phyloP scores from a whole-genome alignment of 805 yeast species.

The Candida ficus region DNA sequence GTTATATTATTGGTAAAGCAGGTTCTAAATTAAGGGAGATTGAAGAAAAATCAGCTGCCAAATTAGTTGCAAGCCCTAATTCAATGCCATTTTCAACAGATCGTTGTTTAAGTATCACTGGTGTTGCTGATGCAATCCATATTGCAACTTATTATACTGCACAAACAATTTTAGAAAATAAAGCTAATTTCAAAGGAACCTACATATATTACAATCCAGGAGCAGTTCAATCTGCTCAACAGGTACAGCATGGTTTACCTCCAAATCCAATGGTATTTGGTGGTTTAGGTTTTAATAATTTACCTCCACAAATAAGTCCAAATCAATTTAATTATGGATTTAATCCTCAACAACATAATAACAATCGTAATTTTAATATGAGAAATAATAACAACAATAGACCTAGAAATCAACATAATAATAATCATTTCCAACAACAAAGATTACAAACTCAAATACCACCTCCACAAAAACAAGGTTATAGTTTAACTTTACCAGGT shows the following conservation, averaged over 20 bases:
- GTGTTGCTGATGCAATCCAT: conserved; percentile 84
- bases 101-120: conserved; percentile 61
- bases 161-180: conserved; percentile 59
- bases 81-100: conserved; percentile 75
- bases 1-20: conserved; percentile 73
- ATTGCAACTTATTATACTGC: conserved; percentile 75
- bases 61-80: conserved; percentile 65
- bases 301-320: conserved; percentile 7
- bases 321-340: conserved; percentile 6
- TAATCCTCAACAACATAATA: background rate
- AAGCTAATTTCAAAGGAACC: conserved; percentile 44
- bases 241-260: conserved; percentile 10
- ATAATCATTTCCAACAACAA: conserved; percentile 1
- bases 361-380: background rate
- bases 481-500: conserved; percentile 1
- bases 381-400: conserved; percentile 2
- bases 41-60: conserved; percentile 77
- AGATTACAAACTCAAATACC: background rate
- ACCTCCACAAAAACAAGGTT: background rate
- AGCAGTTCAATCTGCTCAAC: conserved; percentile 3
- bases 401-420: background rate
- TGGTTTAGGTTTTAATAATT: conserved; percentile 7
- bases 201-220: conserved; percentile 54
- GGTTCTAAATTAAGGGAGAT: conserved; percentile 74
- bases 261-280: conserved; percentile 12